phyloP scores from a whole-genome alignment of 129 eudicot genomes.

The Lactuca saligna region DNA sequence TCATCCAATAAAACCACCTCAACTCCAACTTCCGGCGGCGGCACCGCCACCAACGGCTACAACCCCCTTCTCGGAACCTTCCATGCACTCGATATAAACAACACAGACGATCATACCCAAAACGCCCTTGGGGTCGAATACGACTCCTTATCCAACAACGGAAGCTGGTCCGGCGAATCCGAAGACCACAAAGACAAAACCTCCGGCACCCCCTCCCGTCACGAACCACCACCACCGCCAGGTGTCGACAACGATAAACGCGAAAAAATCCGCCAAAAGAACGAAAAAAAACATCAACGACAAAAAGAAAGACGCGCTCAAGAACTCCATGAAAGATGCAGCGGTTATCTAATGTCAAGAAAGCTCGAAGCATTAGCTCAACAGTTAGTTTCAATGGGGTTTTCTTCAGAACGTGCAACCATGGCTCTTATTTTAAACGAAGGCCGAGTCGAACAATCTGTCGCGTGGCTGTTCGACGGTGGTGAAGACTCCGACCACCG shows the following conservation, averaged over 20 bases:
- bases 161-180: slow-evolving; percentile 87
- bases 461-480: slow-evolving; percentile 69
- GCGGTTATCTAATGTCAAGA: slow-evolving; percentile 81
- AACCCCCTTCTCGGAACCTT: slow-evolving; percentile 75
- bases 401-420: slow-evolving; percentile 74
- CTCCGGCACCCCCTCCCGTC: slow-evolving; percentile 40
- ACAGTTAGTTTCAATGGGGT: slow-evolving; percentile 78
- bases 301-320: slow-evolving; percentile 86
- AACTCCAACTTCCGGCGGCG: slow-evolving; percentile 38
- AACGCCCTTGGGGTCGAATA: slow-evolving; percentile 46
- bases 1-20: slow-evolving; percentile 51
- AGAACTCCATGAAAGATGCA: slow-evolving; percentile 71
- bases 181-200: slow-evolving; percentile 75
- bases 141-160: slow-evolving; percentile 66
- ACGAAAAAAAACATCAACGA: slow-evolving; percentile 77
- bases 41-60: slow-evolving; percentile 52
- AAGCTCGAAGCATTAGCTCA: slow-evolving; percentile 71
- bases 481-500: slow-evolving; percentile 55
- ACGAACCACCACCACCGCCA: slow-evolving; percentile 38
- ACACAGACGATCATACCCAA: slow-evolving; percentile 60
- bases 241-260: slow-evolving; percentile 73
- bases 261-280: slow-evolving; percentile 75
- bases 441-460: slow-evolving; percentile 76
- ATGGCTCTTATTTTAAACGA: slow-evolving; percentile 79
- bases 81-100: slow-evolving; percentile 61